Evolutionary conservation across 805 yeast species (phyloP).

Genomic region (Yarrowia bubula): DNA sequence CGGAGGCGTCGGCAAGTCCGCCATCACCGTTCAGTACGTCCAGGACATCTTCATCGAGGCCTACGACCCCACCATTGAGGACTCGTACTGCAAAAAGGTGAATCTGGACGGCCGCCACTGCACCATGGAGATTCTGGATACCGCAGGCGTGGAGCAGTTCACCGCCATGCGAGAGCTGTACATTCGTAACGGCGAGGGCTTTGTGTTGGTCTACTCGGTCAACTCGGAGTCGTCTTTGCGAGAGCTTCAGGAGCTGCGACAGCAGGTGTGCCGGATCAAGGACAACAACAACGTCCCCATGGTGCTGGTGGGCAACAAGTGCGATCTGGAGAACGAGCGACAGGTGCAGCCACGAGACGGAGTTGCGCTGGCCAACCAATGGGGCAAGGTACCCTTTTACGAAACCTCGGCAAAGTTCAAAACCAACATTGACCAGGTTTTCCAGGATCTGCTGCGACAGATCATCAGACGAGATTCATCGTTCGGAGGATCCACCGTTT

Average conservation of each 20-base stretch:
- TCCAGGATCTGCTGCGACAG: slow-evolving; percentile 83
- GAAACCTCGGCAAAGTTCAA: slow-evolving; percentile 91
- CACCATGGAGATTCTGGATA: slow-evolving; percentile 82
- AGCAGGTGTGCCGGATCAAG: slow-evolving; percentile 81
- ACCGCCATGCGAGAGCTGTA: slow-evolving; percentile 85
- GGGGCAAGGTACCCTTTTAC: slow-evolving; percentile 90
- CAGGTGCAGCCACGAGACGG: slow-evolving; percentile 80
- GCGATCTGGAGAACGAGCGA: slow-evolving; percentile 75
- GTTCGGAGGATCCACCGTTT: slow-evolving; percentile 20
- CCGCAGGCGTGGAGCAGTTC: slow-evolving; percentile 94
- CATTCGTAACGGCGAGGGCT: slow-evolving; percentile 81
- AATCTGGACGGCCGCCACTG: slow-evolving; percentile 86
- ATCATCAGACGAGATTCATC: slow-evolving; percentile 69
- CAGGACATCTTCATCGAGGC: slow-evolving; percentile 87
- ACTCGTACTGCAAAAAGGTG: slow-evolving; percentile 84
- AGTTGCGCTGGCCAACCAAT: slow-evolving; percentile 71
- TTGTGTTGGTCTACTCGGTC: slow-evolving; percentile 80
- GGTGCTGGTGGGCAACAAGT: slow-evolving; percentile 88
- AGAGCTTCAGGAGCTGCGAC: slow-evolving; percentile 74
- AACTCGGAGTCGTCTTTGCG: slow-evolving; percentile 72
- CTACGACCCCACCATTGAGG: slow-evolving; percentile 97
- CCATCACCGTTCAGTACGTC: slow-evolving; percentile 86
- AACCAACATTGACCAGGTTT: slow-evolving; percentile 87
- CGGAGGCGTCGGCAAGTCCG: slow-evolving; percentile 96
- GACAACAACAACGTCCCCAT: slow-evolving; percentile 74